A percentile compares a stretch with the other conserved stretches of the same genome.
Evolutionary conservation across 352 stramenopile species (phyloP).

Genomic region (Pythium aquatile): DNA sequence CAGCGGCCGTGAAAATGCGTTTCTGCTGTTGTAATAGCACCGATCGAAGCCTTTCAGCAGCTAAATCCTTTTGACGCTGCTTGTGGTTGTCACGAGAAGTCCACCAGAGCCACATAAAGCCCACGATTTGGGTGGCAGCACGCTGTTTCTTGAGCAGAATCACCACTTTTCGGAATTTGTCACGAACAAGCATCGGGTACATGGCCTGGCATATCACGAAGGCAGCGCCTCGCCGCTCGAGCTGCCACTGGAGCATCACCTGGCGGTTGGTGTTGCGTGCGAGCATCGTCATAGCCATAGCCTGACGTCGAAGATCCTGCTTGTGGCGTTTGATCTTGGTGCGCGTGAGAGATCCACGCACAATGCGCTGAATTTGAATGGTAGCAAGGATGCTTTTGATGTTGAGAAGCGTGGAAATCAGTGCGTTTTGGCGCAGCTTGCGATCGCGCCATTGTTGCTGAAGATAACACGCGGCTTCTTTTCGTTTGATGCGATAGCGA

Average conservation of each 20-base stretch:
- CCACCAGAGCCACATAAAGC: constrained; percentile 29
- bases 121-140: constrained; percentile 25
- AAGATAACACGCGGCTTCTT: constrained; percentile 31
- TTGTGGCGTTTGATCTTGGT: constrained; percentile 13
- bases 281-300: constrained; percentile 33
- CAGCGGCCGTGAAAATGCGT: constrained; percentile 15
- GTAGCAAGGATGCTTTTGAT: constrained; percentile 32
- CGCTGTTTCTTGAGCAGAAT: constrained; percentile 25
- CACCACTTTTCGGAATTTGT: constrained; percentile 31
- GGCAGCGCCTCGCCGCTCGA: constrained; percentile 43
- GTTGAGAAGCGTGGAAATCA: constrained; percentile 40
- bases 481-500: constrained; percentile 26
- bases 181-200: constrained; percentile 43
- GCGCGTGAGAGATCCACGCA: constrained; percentile 36
- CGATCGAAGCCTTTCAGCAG: background rate
- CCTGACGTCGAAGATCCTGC: constrained; percentile 28
- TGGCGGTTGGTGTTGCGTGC: constrained; percentile 38
- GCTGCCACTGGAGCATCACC: constrained; percentile 41
- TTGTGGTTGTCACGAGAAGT: background rate
- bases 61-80: background rate
- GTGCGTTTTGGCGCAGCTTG: constrained; percentile 35
- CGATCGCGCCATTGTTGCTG: constrained; percentile 39
- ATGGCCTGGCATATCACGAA: constrained; percentile 44
- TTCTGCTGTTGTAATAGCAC: constrained; percentile 8
- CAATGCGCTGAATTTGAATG: constrained; percentile 43